Conservation (phyloP, 148 eudicot genomes). For the Chenopodium formosanum region DNA sequence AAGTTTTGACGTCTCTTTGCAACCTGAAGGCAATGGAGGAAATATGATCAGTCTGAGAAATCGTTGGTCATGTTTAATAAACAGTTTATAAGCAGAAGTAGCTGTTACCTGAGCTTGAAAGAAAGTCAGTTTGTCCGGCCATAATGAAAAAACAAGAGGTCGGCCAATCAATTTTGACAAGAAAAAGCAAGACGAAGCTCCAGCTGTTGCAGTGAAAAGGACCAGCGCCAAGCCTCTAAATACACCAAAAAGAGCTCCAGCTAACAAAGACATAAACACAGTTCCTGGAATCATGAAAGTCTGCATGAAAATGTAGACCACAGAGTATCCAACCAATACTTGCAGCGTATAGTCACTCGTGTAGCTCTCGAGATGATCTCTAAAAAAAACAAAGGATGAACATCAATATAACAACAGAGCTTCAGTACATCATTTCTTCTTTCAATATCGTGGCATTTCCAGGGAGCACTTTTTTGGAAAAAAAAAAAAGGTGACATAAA, state of each 20-base stretch:
- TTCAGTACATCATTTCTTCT: background rate
- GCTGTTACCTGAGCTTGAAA: conserved; percentile 79
- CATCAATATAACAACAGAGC: background rate
- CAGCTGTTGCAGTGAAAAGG: conserved; percentile 83
- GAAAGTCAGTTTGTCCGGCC: conserved; percentile 82
- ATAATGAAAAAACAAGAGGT: conserved; percentile 68
- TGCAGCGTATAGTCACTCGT: conserved; percentile 94
- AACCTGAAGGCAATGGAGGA: conserved; percentile 46
- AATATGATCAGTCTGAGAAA: background rate
- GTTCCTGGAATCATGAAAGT: conserved; percentile 99
- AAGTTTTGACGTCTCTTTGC: conserved; percentile 71
- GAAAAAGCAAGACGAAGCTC: conserved; percentile 96
- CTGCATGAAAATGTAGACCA: conserved; percentile 97
- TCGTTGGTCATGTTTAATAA: background rate
- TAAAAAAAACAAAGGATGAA: conserved; percentile 29
- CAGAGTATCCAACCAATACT: conserved; percentile 83
- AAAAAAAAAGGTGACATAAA: background rate
- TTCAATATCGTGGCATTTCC: background rate
- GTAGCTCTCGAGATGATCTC: conserved; percentile 91
- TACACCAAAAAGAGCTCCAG: conserved; percentile 90
- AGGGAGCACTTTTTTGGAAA: background rate
- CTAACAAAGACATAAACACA: conserved; percentile 92
- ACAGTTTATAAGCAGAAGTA: background rate
- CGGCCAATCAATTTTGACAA: conserved; percentile 82
- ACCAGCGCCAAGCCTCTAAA: conserved; percentile 78